Evolutionary conservation across 768 basidiomycete genomes (phyloP).

Genomic region (Clitopilus passeckerianus): DNA sequence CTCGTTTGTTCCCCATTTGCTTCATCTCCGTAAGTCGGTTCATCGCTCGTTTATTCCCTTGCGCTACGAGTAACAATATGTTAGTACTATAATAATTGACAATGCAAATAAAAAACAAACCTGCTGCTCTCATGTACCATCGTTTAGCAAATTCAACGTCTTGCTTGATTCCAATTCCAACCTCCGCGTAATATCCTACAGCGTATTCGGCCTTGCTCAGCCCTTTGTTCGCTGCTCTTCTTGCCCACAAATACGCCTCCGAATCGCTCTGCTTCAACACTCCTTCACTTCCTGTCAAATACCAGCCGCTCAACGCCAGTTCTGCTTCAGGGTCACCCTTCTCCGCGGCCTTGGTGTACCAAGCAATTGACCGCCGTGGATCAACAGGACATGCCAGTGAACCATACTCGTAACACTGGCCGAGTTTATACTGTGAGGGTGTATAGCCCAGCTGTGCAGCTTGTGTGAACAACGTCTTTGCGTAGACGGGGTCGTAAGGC

Average conservation of each 20-base stretch:
- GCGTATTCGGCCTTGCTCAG: slow-evolving; percentile 97
- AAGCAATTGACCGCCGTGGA: slow-evolving; percentile 90
- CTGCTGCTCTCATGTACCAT: slow-evolving; percentile 99
- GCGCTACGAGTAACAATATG: slow-evolving; percentile 45
- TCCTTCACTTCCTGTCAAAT: slow-evolving; percentile 91
- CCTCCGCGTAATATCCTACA: slow-evolving; percentile 97
- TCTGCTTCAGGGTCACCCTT: slow-evolving; percentile 95
- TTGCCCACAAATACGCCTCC: slow-evolving; percentile 98
- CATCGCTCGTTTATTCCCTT: slow-evolving; percentile 99
- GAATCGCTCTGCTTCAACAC: slow-evolving; percentile 97
- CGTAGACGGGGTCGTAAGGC: slow-evolving; percentile 74
- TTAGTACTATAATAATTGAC: background rate
- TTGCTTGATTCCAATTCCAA: slow-evolving; percentile 95
- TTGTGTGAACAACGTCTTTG: slow-evolving; percentile 83
- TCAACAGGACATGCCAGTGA: slow-evolving; percentile 85
- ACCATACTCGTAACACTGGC: slow-evolving; percentile 94
- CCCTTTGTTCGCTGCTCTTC: slow-evolving; percentile 94
- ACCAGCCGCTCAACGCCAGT: slow-evolving; percentile 96
- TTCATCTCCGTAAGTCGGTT: slow-evolving; percentile 94
- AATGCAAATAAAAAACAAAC: slow-evolving; percentile 40
- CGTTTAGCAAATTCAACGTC: slow-evolving; percentile 94
- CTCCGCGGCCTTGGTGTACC: slow-evolving; percentile 98
- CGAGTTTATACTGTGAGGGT: slow-evolving; percentile 92
- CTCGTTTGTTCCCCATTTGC: slow-evolving; percentile 75
- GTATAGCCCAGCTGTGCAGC: slow-evolving; percentile 92